A percentile compares a stretch with the other conserved stretches of the same genome.
These are phyloP conservation scores for Purpureocillium lavendulum DNA, from an alignment of 2,329 filamentous ascomycete genomes.

Conservation along the genomic window DNA sequence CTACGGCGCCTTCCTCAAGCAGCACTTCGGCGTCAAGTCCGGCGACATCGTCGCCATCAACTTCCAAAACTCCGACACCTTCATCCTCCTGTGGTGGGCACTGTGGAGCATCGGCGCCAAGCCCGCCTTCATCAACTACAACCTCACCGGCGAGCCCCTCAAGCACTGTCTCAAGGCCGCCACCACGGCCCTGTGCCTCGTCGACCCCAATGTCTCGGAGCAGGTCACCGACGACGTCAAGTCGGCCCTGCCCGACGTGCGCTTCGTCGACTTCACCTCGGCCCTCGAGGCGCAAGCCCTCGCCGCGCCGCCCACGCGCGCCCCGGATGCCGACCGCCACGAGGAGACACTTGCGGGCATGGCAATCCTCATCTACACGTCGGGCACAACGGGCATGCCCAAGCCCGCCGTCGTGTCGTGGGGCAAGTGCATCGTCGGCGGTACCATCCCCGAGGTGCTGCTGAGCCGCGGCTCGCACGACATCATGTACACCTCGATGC, in stretches of 20 bases:
- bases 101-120: constrained; percentile 77
- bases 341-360: constrained; percentile 46
- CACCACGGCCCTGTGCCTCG: constrained; percentile 56
- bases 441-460: constrained; percentile 29
- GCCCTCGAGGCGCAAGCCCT: constrained; percentile 47
- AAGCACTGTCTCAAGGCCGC: constrained; percentile 66
- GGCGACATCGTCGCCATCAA: constrained; percentile 74
- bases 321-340: constrained; percentile 47
- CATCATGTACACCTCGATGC: constrained; percentile 80
- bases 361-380: constrained; percentile 74
- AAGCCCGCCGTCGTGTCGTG: constrained; percentile 73
- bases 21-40: constrained; percentile 52
- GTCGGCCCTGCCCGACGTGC: constrained; percentile 37
- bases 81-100: constrained; percentile 67
- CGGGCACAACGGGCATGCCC: constrained; percentile 76
- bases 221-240: constrained; percentile 51
- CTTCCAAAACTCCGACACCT: constrained; percentile 73
- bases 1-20: constrained; percentile 69
- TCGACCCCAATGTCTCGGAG: constrained; percentile 53
- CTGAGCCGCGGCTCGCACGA: constrained; percentile 53
- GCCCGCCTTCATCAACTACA: constrained; percentile 85
- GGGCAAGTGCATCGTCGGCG: constrained; percentile 51
- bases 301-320: constrained; percentile 42
- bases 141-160: constrained; percentile 62
- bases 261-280: constrained; percentile 53